These are phyloP conservation scores for Tricholoma sp. DNA, from an alignment of 768 basidiomycete genomes.

Conservation along the genomic window DNA sequence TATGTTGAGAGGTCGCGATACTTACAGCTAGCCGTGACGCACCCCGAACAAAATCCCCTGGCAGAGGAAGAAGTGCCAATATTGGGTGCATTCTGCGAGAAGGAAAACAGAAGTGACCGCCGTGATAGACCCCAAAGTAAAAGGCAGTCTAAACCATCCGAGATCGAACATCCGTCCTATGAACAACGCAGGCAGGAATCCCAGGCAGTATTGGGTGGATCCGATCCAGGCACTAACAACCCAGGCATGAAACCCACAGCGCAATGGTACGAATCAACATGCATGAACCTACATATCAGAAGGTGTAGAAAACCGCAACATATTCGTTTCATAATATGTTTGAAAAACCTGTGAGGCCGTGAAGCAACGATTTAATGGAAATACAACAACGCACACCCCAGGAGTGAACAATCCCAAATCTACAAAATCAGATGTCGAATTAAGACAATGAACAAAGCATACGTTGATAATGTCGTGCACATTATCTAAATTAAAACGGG, in stretches of 20 bases:
- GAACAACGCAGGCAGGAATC: slow-evolving; percentile 46
- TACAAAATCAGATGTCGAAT: slow-evolving; percentile 10
- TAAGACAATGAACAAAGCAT: slow-evolving; percentile 7
- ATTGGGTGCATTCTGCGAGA: slow-evolving; percentile 51
- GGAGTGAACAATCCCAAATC: slow-evolving; percentile 50
- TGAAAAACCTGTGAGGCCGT: slow-evolving; percentile 44
- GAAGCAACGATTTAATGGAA: not conserved
- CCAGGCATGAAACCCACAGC: not conserved
- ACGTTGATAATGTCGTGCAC: slow-evolving; percentile 36
- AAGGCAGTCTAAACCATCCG: slow-evolving; percentile 48
- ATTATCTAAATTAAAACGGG: slow-evolving; percentile 4
- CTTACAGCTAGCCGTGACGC: slow-evolving; percentile 13
- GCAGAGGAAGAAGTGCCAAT: slow-evolving; percentile 64
- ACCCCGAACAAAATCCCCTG: slow-evolving; percentile 61
- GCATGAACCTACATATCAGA: slow-evolving; percentile 45
- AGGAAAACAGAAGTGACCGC: slow-evolving; percentile 48
- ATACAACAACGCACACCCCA: slow-evolving; percentile 43
- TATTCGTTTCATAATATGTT: slow-evolving; percentile 46
- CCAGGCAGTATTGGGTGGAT: slow-evolving; percentile 39
- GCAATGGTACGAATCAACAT: not conserved
- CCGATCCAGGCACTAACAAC: slow-evolving; percentile 27
- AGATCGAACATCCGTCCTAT: slow-evolving; percentile 58
- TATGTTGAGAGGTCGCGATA: not conserved
- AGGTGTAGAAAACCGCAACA: slow-evolving; percentile 36
- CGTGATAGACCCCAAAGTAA: slow-evolving; percentile 36